These are phyloP conservation scores for Lactarius hatsudake DNA, from an alignment of 768 basidiomycete species.

Conservation along the genomic window DNA sequence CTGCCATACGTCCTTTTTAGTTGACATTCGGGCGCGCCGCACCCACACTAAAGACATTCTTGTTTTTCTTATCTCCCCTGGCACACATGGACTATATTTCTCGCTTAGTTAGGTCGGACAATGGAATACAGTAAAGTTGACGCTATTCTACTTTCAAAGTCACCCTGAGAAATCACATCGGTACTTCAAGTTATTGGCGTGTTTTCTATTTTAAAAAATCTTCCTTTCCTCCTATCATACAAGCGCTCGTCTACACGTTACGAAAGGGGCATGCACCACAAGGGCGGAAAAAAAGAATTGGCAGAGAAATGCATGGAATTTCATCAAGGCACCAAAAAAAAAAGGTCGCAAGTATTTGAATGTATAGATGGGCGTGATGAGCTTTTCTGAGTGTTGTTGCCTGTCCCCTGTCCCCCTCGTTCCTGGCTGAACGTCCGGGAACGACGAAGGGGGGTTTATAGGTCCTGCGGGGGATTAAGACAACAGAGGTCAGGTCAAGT, in stretches of 20 bases:
- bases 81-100: not conserved
- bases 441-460: constrained; percentile 12
- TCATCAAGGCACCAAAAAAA: not conserved
- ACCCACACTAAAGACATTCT: not conserved
- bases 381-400: not conserved
- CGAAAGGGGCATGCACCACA: not conserved
- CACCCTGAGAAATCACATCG: not conserved
- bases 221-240: not conserved
- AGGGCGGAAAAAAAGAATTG: not conserved
- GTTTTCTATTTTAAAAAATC: not conserved
- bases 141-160: not conserved
- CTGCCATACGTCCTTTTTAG: not conserved
- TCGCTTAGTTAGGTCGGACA: constrained; percentile 1
- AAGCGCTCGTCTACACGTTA: not conserved
- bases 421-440: not conserved
- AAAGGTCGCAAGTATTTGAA: not conserved
- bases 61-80: not conserved
- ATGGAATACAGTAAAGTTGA: not conserved
- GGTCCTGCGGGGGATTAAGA: constrained; percentile 7
- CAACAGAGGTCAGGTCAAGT: not conserved
- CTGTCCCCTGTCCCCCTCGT: not conserved
- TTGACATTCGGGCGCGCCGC: not conserved
- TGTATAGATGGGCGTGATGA: not conserved
- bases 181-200: not conserved
- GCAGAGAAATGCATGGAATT: not conserved